A percentile compares a stretch with the other conserved stretches of the same genome.
Conservation (phyloP, 352 stramenopile species). For the Phytophthora cactorum region DNA sequence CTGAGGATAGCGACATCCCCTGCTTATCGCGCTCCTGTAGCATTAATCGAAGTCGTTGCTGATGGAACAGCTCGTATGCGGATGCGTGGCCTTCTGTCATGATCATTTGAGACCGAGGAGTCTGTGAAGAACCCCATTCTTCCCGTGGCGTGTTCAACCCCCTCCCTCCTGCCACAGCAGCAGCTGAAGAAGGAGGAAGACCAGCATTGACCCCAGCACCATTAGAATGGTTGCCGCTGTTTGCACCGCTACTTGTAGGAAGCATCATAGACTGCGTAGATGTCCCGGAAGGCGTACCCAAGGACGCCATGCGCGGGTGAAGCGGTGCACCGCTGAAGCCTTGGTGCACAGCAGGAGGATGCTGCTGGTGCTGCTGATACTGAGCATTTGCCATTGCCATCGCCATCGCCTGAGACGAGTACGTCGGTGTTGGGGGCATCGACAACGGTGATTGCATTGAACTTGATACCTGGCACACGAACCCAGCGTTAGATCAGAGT, state of each 20-base stretch:
- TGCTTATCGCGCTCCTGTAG: conserved; percentile 84
- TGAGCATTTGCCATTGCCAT: conserved; percentile 43
- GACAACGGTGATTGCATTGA: conserved; percentile 36
- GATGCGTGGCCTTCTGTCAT: conserved; percentile 83
- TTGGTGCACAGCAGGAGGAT: conserved; percentile 32
- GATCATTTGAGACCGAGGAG: conserved; percentile 82
- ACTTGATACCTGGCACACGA: conserved; percentile 29
- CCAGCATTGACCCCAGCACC: conserved; percentile 27
- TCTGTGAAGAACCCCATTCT: conserved; percentile 89
- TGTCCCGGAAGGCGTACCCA: conserved; percentile 31
- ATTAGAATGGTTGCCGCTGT: conserved; percentile 21
- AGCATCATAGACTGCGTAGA: conserved; percentile 24
- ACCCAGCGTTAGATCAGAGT: conserved; percentile 10
- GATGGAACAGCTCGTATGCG: conserved; percentile 88
- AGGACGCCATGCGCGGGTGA: conserved; percentile 33
- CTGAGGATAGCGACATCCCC: conserved; percentile 77
- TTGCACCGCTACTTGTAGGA: conserved; percentile 23
- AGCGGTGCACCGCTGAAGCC: conserved; percentile 49
- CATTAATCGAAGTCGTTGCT: conserved; percentile 86
- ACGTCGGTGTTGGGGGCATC: conserved; percentile 37
- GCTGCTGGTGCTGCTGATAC: conserved; percentile 36
- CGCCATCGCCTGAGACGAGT: conserved; percentile 43
- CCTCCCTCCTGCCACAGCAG: conserved; percentile 43
- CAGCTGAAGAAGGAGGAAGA: conserved; percentile 47
- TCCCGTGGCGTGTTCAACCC: conserved; percentile 75